A percentile compares a stretch with the other conserved stretches of the same genome.
These are phyloP conservation scores for Citrus reticulata DNA, from an alignment of 345 rosid genomes.

Conservation along the genomic window DNA sequence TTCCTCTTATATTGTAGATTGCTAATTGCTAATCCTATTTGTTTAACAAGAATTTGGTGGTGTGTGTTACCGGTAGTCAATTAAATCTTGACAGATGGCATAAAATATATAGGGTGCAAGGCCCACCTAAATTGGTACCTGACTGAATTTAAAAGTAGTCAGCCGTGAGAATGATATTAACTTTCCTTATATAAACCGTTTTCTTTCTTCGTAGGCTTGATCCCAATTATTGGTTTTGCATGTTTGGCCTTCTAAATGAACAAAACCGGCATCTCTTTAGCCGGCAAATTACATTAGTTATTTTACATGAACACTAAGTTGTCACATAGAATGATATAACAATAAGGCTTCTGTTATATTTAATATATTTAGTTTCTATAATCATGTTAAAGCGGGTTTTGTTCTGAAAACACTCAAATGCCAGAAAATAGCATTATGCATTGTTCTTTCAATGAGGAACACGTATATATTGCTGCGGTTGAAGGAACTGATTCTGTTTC, in stretches of 20 bases:
- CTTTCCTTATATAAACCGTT: neutral
- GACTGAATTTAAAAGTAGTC: too few relatives aligned
- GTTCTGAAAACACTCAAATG: neutral
- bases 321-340: neutral
- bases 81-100: too few relatives aligned
- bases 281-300: neutral
- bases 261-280: neutral
- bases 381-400: neutral
- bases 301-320: neutral
- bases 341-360: neutral
- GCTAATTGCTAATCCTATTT: neutral
- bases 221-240: neutral
- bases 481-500: constrained; percentile 24
- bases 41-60: neutral
- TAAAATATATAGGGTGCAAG: too few relatives aligned
- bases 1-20: neutral
- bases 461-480: constrained; percentile 4
- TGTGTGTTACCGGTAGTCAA: too few relatives aligned
- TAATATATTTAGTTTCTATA: neutral
- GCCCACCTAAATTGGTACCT: too few relatives aligned
- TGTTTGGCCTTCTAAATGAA: neutral
- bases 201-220: neutral
- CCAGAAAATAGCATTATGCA: neutral
- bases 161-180: too few relatives aligned
- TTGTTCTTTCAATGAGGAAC: constrained; percentile 23